Evolutionary conservation across 2,329 filamentous ascomycete genomes (phyloP).

Genomic region (Colletotrichum tanaceti): DNA sequence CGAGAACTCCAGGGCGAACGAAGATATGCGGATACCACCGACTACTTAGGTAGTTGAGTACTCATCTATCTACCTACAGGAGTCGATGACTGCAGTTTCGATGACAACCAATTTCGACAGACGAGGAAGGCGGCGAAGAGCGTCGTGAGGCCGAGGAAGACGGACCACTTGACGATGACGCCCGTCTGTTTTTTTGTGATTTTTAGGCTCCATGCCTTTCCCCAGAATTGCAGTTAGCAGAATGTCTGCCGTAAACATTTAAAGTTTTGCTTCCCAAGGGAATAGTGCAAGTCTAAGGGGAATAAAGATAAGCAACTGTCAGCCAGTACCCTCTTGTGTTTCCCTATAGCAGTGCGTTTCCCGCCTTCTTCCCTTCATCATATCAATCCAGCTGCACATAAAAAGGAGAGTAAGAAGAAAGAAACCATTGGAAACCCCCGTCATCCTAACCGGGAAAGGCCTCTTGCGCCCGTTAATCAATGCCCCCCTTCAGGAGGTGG

Average conservation of each 20-base stretch:
- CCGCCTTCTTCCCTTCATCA: not conserved
- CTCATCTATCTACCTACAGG: too few species aligned
- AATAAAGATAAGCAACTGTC: slow-evolving; percentile 12
- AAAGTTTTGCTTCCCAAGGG: not conserved
- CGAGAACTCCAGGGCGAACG: not conserved
- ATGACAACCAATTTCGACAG: too few species aligned
- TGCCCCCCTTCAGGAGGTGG: slow-evolving; percentile 14
- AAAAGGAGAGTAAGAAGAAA: not conserved
- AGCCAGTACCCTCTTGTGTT: not conserved
- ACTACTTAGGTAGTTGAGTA: too few species aligned
- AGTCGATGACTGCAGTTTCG: not conserved
- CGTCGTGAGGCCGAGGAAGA: slow-evolving; percentile 64
- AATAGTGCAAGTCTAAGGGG: not conserved
- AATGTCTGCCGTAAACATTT: not conserved
- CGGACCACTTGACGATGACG: slow-evolving; percentile 75
- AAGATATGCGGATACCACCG: too few species aligned
- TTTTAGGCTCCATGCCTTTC: slow-evolving; percentile 11
- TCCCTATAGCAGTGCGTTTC: not conserved
- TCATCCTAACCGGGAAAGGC: not conserved
- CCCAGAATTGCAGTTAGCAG: not conserved
- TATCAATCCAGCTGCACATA: not conserved
- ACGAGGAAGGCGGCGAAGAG: slow-evolving; percentile 71
- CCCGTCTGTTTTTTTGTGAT: slow-evolving; percentile 61
- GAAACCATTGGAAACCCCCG: not conserved
- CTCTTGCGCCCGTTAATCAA: slow-evolving; percentile 2